These are phyloP conservation scores for Styphnolobium japonicum DNA, from an alignment of 306 rosid species.

Conservation along the genomic window DNA sequence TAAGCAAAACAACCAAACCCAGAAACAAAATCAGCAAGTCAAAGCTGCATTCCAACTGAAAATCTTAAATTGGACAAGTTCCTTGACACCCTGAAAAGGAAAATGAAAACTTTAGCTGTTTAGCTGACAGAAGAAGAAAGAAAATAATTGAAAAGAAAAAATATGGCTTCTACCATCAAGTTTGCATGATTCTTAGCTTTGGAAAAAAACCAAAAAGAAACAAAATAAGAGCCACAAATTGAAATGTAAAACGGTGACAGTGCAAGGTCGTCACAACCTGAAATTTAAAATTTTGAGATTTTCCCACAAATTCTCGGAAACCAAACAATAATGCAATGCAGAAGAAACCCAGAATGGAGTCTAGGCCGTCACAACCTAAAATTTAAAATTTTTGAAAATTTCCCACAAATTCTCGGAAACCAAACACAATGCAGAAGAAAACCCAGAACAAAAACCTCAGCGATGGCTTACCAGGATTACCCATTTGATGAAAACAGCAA, in stretches of 20 bases:
- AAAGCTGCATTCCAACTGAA: conserved; percentile 36
- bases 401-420: background rate
- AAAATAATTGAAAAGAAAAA: background rate
- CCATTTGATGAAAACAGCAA: conserved; percentile 16
- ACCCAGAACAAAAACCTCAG: background rate
- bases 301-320: background rate
- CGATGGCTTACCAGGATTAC: conserved; percentile 17
- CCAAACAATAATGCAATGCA: conserved; percentile 4
- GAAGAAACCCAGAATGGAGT: conserved; percentile 7
- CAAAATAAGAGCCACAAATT: background rate
- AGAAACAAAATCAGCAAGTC: conserved; percentile 27
- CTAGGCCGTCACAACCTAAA: no score
- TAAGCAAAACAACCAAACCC: conserved; percentile 24
- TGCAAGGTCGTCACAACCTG: conserved; percentile 1
- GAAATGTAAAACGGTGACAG: background rate
- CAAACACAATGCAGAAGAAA: background rate
- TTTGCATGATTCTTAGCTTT: background rate
- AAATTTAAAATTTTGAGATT: background rate
- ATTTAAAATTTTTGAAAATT: background rate
- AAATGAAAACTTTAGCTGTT: background rate
- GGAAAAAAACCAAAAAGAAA: background rate
- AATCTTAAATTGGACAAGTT: conserved; percentile 41
- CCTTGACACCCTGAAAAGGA: conserved; percentile 44
- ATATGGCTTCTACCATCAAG: background rate
- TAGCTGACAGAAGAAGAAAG: background rate